Evolutionary conservation across 2,329 filamentous ascomycete species (phyloP).

Genomic region (Zymoseptoria tritici): DNA sequence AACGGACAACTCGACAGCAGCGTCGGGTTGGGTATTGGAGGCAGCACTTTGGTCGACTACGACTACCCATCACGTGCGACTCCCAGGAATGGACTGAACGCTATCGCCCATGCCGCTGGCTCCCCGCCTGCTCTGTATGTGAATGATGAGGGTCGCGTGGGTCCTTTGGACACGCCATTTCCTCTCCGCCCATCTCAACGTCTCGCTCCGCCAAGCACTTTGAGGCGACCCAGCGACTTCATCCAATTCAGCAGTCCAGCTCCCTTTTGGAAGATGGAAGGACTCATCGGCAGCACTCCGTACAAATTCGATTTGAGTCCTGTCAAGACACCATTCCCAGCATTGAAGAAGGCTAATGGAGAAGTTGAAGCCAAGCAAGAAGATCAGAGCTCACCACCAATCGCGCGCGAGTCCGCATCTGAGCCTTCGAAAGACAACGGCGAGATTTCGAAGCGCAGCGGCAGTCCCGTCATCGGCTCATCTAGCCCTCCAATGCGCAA

Average conservation of each 20-base stretch:
- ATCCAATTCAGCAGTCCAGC: slow-evolving; percentile 81
- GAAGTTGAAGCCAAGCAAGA: slow-evolving; percentile 11
- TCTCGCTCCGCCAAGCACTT: slow-evolving; percentile 71
- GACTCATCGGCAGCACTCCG: slow-evolving; percentile 66
- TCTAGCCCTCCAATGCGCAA: slow-evolving; percentile 25
- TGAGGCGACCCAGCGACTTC: slow-evolving; percentile 73
- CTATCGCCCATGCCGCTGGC: slow-evolving; percentile 30
- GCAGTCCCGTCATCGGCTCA: slow-evolving; percentile 28
- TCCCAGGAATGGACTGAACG: slow-evolving; percentile 28
- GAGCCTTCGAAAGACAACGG: slow-evolving; percentile 14
- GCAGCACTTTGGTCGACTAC: slow-evolving; percentile 21
- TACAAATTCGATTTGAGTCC: slow-evolving; percentile 35
- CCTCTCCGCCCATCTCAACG: slow-evolving; percentile 45
- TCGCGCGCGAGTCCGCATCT: slow-evolving; percentile 10
- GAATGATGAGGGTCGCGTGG: slow-evolving; percentile 30
- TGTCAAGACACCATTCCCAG: slow-evolving; percentile 32
- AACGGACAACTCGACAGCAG: slow-evolving; percentile 17
- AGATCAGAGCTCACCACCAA: slow-evolving; percentile 8
- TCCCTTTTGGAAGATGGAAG: slow-evolving; percentile 82
- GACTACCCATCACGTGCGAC: slow-evolving; percentile 26
- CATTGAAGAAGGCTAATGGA: slow-evolving; percentile 22
- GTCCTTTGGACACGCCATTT: slow-evolving; percentile 31
- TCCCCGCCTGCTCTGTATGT: slow-evolving; percentile 33
- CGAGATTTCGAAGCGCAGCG: slow-evolving; percentile 9
- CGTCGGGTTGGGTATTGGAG: slow-evolving; percentile 27